phyloP scores from a whole-genome alignment of 306 rosid species.

The Bauhinia variegata region DNA sequence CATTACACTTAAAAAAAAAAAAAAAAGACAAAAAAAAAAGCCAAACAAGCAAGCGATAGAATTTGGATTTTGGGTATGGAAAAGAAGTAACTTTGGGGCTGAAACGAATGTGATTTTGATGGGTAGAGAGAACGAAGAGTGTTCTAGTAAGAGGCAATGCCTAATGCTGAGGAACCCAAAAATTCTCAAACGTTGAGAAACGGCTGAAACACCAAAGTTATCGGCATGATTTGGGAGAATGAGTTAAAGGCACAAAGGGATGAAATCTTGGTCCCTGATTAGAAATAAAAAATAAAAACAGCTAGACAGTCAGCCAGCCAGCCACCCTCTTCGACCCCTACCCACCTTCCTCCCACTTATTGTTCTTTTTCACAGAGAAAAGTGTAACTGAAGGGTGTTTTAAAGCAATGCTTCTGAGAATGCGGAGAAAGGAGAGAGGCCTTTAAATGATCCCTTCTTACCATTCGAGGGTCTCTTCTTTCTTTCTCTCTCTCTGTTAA shows the following conservation, averaged over 20 bases:
- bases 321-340: slow-evolving; percentile 28
- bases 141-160: slow-evolving; percentile 4
- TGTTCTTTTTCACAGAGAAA: slow-evolving; percentile 14
- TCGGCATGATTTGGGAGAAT: slow-evolving; percentile 57
- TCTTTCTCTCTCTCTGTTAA: neutral
- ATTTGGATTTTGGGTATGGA: slow-evolving; percentile 27
- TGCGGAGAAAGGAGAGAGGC: slow-evolving; percentile 36
- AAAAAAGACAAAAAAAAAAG: neutral
- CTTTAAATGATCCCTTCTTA: slow-evolving; percentile 40
- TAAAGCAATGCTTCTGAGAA: slow-evolving; percentile 47
- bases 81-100: neutral
- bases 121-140: neutral
- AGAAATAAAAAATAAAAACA: neutral
- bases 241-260: slow-evolving; percentile 48
- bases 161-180: neutral
- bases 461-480: slow-evolving; percentile 26
- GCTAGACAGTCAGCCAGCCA: slow-evolving; percentile 26
- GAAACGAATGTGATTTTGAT: slow-evolving; percentile 32
- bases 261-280: slow-evolving; percentile 43
- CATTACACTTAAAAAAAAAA: neutral
- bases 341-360: neutral
- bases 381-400: slow-evolving; percentile 72
- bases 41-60: slow-evolving; percentile 31
- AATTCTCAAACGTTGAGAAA: slow-evolving; percentile 33
- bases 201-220: slow-evolving; percentile 53